Conservation (phyloP, 495 filamentous ascomycete species). For the Penicillium cosmopolitanum region DNA sequence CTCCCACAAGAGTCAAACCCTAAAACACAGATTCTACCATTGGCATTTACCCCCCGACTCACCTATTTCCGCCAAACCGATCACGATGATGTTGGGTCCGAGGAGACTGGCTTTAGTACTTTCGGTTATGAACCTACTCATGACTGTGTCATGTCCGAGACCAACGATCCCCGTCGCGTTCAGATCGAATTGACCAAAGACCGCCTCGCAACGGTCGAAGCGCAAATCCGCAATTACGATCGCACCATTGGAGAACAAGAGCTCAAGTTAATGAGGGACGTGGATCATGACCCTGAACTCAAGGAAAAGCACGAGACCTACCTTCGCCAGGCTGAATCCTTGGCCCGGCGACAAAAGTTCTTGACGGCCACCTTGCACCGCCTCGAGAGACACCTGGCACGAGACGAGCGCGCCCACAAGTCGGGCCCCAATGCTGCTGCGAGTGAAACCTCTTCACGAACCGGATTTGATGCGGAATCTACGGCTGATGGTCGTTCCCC, state of each 20-base stretch:
- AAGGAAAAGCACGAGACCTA: conserved; percentile 68
- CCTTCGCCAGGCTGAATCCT: conserved; percentile 67
- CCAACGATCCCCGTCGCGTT: conserved; percentile 88
- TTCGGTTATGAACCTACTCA: conserved; percentile 94
- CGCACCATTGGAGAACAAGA: conserved; percentile 67
- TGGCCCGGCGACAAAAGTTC: conserved; percentile 76
- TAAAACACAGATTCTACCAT: conserved; percentile 87
- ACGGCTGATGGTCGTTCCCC: conserved; percentile 43
- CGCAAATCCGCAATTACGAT: conserved; percentile 75
- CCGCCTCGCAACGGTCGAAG: conserved; percentile 74
- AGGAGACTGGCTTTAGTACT: conserved; percentile 73
- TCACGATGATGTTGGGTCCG: conserved; percentile 69
- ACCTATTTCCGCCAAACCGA: conserved; percentile 99
- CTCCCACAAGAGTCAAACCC: conserved; percentile 88
- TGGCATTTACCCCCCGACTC: conserved; percentile 90
- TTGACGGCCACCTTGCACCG: conserved; percentile 73
- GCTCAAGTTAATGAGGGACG: conserved; percentile 58
- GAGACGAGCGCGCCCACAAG: conserved; percentile 37
- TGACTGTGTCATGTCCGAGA: conserved; percentile 90
- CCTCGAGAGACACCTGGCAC: conserved; percentile 59
- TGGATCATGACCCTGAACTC: conserved; percentile 54
- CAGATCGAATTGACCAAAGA: conserved; percentile 83
- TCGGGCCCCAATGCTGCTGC: conserved; percentile 39
- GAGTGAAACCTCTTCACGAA: conserved; percentile 49
- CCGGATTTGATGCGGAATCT: conserved; percentile 52